phyloP scores from a whole-genome alignment of 1,139 yeast species.

The Candida labiduridarum region DNA sequence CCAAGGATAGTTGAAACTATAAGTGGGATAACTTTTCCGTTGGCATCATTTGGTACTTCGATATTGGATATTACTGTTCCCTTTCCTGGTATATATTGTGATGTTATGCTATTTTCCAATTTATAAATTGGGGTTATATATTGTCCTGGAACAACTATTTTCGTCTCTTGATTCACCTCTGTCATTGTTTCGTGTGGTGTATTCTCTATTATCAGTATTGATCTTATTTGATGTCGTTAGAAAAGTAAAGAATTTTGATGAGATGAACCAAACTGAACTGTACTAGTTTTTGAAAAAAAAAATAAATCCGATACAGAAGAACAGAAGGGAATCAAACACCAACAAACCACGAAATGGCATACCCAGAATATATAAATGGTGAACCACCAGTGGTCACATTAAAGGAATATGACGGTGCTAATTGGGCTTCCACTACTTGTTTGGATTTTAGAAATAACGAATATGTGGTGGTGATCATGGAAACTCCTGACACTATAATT shows the following conservation, averaged over 20 bases:
- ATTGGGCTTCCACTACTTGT: constrained; percentile 56
- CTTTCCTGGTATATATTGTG: constrained; percentile 35
- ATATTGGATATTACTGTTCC: constrained; percentile 42
- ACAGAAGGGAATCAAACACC: background rate
- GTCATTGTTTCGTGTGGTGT: background rate
- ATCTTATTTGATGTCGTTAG: background rate
- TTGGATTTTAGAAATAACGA: constrained; percentile 40
- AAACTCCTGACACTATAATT: constrained; percentile 44
- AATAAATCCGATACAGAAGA: background rate
- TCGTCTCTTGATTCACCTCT: background rate
- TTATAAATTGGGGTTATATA: constrained; percentile 42
- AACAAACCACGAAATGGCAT: constrained; percentile 21
- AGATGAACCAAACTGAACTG: background rate
- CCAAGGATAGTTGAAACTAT: constrained; percentile 76
- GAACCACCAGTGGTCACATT: constrained; percentile 51
- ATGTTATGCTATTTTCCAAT: constrained; percentile 20
- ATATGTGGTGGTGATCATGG: constrained; percentile 51
- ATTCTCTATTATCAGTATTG: background rate
- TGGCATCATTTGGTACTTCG: constrained; percentile 28
- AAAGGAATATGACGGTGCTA: constrained; percentile 51
- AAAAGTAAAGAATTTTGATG: background rate
- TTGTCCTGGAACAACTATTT: constrained; percentile 76
- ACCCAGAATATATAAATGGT: constrained; percentile 48
- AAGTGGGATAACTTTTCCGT: constrained; percentile 39
- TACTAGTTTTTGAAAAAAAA: background rate